These are phyloP conservation scores for Sporothrix phasma DNA, from an alignment of 2,329 filamentous ascomycete genomes.

Conservation along the genomic window DNA sequence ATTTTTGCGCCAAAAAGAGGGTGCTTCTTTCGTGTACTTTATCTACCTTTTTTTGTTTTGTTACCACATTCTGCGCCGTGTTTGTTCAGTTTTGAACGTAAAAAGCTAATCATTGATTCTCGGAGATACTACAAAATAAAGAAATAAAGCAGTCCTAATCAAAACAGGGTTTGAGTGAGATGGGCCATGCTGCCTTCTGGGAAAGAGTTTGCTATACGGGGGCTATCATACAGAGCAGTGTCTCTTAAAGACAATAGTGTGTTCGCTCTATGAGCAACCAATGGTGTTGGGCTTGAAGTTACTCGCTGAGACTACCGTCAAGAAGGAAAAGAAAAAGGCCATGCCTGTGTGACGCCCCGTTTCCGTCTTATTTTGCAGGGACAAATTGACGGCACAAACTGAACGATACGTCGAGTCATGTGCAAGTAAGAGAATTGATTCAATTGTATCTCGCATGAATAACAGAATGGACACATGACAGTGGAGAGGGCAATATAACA, in stretches of 20 bases:
- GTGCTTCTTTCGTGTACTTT: constrained; percentile 1
- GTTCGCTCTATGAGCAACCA: too few species aligned
- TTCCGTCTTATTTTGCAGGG: too few species aligned
- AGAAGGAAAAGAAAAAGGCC: too few species aligned
- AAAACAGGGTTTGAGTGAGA: not conserved
- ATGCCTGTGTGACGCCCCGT: too few species aligned
- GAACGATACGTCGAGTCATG: not conserved
- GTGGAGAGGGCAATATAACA: not conserved
- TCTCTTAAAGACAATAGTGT: too few species aligned
- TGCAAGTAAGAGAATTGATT: not conserved
- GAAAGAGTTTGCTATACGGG: too few species aligned
- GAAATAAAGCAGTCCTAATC: not conserved
- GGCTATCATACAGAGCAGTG: too few species aligned
- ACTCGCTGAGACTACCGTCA: too few species aligned
- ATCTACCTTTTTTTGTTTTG: not conserved
- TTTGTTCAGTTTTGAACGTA: not conserved
- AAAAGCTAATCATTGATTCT: not conserved
- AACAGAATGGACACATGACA: not conserved
- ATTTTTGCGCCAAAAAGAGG: not conserved
- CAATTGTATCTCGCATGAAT: not conserved
- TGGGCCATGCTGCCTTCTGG: too few species aligned
- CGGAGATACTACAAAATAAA: not conserved
- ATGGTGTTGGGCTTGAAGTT: too few species aligned
- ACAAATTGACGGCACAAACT: too few species aligned
- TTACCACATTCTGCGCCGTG: not conserved